Evolutionary conservation across 2,329 filamentous ascomycete species (phyloP), one percentile per base, ranked within the genome.

Genomic region (Colletotrichum melonis): DNA sequence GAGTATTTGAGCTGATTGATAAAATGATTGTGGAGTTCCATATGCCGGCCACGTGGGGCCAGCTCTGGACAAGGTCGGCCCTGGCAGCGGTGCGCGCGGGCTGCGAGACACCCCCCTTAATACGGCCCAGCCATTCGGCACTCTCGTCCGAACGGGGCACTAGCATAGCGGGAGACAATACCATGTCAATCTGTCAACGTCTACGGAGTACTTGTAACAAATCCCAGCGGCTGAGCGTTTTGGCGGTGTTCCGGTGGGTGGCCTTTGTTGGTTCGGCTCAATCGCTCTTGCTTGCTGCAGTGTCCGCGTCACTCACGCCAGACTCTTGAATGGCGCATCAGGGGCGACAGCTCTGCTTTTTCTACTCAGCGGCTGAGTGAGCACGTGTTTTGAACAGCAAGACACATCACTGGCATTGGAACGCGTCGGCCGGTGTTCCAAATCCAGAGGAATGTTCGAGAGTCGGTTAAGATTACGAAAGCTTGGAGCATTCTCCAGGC

Each of bases 41-140:
- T 22, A 24, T 24, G 62, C 49, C 52, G 58, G 35, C 19, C 66
- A 49, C 67, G 38, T 63, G 38, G 38, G 38, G 28, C 67, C 52
- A 69, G 52, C 26, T 65, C 26, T 38, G 49, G 22, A 24, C 32
- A 58, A 46, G 66, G 32, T 22, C 42, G 57, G 54, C 59, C 54
- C n/a, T 69, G 65, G 9, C 28, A 49, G 22, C 69, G 64, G 58
- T 35, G 57, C 65, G 58, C 69, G 69, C 69, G 69, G 69, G 66
- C n/a, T 26, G 30, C 66, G 70, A 69, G 22, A 28, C 66, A 46
- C 30, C 57, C n/a, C 19, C 26, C 19, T 24, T 16, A 0, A 60
- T 63, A 54, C 46, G n/a, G n/a, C 16, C 11, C 42, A 14, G 24
- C 63, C 8, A 35, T n/a, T 28, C 46, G 26, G 64, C 64, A 3